Base-by-base conservation (phyloP, 345 rosid genomes). In the Heritiera littoralis region DNA sequence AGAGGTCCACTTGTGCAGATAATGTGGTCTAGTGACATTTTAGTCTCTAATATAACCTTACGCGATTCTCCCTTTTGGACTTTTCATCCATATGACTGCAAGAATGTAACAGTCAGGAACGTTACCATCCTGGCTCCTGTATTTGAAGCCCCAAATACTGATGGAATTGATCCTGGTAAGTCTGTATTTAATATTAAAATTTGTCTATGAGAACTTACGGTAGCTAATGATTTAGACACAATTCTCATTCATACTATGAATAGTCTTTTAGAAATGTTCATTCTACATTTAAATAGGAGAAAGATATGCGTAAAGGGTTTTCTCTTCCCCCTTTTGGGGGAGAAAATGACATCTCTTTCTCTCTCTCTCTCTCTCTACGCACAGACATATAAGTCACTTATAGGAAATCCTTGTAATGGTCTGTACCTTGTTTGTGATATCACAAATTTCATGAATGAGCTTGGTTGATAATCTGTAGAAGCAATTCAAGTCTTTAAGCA, bases 51-150 rank as follows among this genome's bases (percentile, higher is more conserved):
- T 74, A 85, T 96, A 68, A 96, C 98, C 55, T 84, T 96, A 77
- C 97, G 87, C 66, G 97, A 94, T 84, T 92, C 98, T 51, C 99
- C 99, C 10, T 96, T 96, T 85, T 96, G 99, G 97, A 96, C 99
- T 4, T 88, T 94, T 72, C 99, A 96, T 87, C 99, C 97, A 15
- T 96, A 94, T 81, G 99, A 92, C 84, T 94, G 99, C 94, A 92
- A 92, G 88, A 96, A 94, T 72, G 85, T 96, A 35, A 94, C 95
- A 0, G 76, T 94, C 38, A 88, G 83, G 75, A 89, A 86, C 54
- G 91, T 96, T 72, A 96, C 98, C 11, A 92, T 96, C 80, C 86
- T 94, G 85, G 92, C 94, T 85, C 98, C 99, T 40, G 67, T 91
- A 52, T 73, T 82, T 32, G 89, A 90, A 85, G 98, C 99, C 73